A percentile compares a stretch with the other conserved stretches of the same genome.
Conservation (phyloP, 164 flowering plant genomes). For the Macadamia integrifolia region DNA sequence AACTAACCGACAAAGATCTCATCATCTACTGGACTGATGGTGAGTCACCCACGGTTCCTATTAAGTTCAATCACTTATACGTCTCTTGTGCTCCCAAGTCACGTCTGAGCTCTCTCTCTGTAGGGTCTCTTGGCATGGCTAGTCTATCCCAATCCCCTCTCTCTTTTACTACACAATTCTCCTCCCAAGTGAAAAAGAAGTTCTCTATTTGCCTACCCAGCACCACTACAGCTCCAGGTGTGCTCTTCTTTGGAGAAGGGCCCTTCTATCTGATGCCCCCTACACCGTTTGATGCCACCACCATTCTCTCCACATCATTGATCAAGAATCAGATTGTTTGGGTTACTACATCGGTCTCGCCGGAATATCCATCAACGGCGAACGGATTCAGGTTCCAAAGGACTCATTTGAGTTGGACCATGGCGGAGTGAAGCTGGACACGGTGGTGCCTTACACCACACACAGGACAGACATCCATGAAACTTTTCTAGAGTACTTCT, state of each 20-base stretch:
- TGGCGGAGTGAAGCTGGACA: conserved; percentile 35
- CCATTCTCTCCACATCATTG: conserved; percentile 22
- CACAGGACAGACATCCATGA: conserved; percentile 20
- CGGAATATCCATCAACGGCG: conserved; percentile 16
- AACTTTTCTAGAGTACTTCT: conserved; percentile 18
- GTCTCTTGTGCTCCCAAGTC: conserved; percentile 26
- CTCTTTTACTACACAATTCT: conserved; percentile 20
- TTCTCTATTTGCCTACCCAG: conserved; percentile 35
- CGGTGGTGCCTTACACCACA: conserved; percentile 31
- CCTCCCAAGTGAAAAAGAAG: conserved; percentile 10
- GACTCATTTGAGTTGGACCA: conserved; percentile 14
- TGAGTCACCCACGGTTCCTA: neutral
- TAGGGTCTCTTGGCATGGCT: conserved; percentile 24
- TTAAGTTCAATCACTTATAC: conserved; percentile 12
- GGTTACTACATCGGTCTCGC: conserved; percentile 28
- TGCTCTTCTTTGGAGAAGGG: conserved; percentile 27
- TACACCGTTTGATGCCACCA: conserved; percentile 7
- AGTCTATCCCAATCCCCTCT: conserved; percentile 22
- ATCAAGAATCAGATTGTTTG: conserved; percentile 8
- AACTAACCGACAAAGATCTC: conserved; percentile 17
- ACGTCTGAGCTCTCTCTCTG: conserved; percentile 20
- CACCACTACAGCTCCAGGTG: conserved; percentile 16
- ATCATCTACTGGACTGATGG: conserved; percentile 24
- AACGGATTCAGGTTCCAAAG: conserved; percentile 4
- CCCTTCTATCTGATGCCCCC: conserved; percentile 25